Conservation (phyloP, 805 yeast genomes). For the Wickerhamomyces mucosus region DNA sequence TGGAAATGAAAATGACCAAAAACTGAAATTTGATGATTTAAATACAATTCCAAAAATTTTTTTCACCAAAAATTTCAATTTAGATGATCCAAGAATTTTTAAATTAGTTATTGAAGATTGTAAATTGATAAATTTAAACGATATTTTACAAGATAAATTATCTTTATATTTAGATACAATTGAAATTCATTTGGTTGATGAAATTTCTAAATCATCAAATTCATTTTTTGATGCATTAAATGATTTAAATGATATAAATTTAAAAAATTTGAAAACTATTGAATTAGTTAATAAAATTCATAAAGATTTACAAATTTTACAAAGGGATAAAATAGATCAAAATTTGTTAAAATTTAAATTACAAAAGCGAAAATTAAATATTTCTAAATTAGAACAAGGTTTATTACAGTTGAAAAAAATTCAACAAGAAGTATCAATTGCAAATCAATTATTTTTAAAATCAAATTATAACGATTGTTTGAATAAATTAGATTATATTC, state of each 20-base stretch:
- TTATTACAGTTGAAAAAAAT: slow-evolving; percentile 39
- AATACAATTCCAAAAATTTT: slow-evolving; percentile 59
- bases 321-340: slow-evolving; percentile 36
- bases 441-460: slow-evolving; percentile 34
- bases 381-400: slow-evolving; percentile 53
- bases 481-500: slow-evolving; percentile 46
- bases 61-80: slow-evolving; percentile 56
- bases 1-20: slow-evolving; percentile 9
- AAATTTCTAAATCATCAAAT: slow-evolving; percentile 76
- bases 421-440: slow-evolving; percentile 36
- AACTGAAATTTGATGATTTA: slow-evolving; percentile 20
- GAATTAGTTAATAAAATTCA: slow-evolving; percentile 37
- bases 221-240: slow-evolving; percentile 80
- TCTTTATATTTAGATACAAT: slow-evolving; percentile 79
- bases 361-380: slow-evolving; percentile 45
- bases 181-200: slow-evolving; percentile 70
- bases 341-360: slow-evolving; percentile 43
- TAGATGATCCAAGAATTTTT: slow-evolving; percentile 85
- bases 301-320: slow-evolving; percentile 34
- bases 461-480: slow-evolving; percentile 46
- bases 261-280: slow-evolving; percentile 43
- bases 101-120: slow-evolving; percentile 59
- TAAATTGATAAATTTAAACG: slow-evolving; percentile 38
- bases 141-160: slow-evolving; percentile 64
- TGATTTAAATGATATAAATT: slow-evolving; percentile 58